Base-by-base conservation (phyloP, 495 filamentous ascomycete species). In the Corynascus novoguineensis region DNA sequence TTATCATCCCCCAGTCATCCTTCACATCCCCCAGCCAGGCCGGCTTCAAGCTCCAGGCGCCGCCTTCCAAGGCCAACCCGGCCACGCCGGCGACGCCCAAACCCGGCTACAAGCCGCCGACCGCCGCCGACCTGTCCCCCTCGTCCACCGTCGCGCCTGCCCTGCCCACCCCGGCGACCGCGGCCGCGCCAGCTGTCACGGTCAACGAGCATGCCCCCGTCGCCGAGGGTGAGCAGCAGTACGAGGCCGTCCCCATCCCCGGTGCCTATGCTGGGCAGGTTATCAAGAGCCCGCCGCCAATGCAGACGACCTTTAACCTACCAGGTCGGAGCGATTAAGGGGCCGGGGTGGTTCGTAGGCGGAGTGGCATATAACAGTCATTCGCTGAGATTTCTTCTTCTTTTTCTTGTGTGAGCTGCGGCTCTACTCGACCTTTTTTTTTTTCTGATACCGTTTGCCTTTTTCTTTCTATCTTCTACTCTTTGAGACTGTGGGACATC, bases 21-120 rank as follows among this genome's bases (percentile, higher is more conserved):
- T 67, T 81, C 72, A n/a, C n/a, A n/a, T 48, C 74, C 50, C 54
- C 66, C 55, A 70, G 59, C 64, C 64, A 58, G 60, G 55, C 50
- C 55, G 78, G 86, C 17, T 95, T 97, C 80, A 84, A 86, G 61
- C 83, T 97, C 10, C 88, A 95, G 72, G 75, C 91, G 19, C 89
- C 91, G 28, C 91, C 91, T 0, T 81, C 81, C 67, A 86, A 84
- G 61, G 81, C 90, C 40, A 87, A 88, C 62, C 77, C 83, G 50
- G 84, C 90, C 25, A 92, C 69, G 1, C 89, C 89, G 6, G 80
- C 87, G 24, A 88, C 71, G 4, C 88, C 89, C n/a, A 82, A 82
- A 68, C 58, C 79, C 38, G 70, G 73, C 32, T 85, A 90, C 64
- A 66, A 75, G 41, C 60, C 75, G 32, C 72, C 75, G 0, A 53